Base-by-base conservation (phyloP, 345 rosid genomes). In the Viola odorata region DNA sequence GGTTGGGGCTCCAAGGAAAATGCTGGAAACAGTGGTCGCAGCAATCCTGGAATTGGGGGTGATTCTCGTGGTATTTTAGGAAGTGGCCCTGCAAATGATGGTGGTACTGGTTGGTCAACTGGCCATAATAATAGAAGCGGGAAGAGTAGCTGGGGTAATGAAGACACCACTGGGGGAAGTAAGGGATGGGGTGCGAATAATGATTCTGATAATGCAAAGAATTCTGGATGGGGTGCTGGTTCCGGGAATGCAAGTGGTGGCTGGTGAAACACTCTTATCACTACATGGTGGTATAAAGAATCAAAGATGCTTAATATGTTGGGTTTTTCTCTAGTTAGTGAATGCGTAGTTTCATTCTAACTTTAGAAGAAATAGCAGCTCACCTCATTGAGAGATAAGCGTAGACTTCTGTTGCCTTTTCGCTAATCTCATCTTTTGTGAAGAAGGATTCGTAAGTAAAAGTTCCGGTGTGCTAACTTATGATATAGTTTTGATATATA, bases 71-170 rank as follows among this genome's bases (percentile, higher is more conserved):
- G 53, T 37, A 36, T 47, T 9, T 53, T 47, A 8, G 63, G 63
- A 45, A 62, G 65, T 11, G 49, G 39, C 41, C 45, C 65, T 50
- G 14, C 65, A 62, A 44, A 39, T 52, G 58, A 23, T 3, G 44
- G 13, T 3, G 44, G 13, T 52, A 23, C 32, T 17, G 57, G 66
- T n/a, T 15, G 55, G 45, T 10, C 3, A 53, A 41, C 32, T 23
- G 32, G 32, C 32, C 32, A 23, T 23, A 32, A 4, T 15, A 10
- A 1, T 0, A 3, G 2, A 0, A 38, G 38, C 1, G 37, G 11
- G 14, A 52, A 52, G 36, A 39, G 14, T 17, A 10, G 37, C 15
- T 41, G 48, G 37, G 61, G 61, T 13, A 16, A 9, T 57, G 61
- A 50, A 3, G 50, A 16, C 58, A 40, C n/a, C 48, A 51, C 1